Evolutionary conservation across 352 stramenopile species (phyloP).

Genomic region (Phytophthora cryptogea): DNA sequence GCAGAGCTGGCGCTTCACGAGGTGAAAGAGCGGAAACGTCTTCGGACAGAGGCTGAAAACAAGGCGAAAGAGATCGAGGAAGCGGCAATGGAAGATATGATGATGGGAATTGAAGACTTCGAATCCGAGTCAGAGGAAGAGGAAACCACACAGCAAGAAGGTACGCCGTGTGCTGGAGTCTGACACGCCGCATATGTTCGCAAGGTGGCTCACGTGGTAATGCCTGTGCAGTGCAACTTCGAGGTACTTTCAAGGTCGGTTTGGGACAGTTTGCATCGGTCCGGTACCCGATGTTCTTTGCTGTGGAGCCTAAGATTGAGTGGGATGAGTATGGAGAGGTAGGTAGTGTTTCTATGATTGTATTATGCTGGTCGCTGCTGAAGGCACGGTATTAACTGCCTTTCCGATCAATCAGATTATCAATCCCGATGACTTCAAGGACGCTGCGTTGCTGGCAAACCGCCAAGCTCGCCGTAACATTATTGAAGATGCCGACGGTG

Average conservation of each 20-base stretch:
- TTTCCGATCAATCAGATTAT: constrained; percentile 55
- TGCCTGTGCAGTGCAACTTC: constrained; percentile 62
- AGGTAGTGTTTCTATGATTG: not conserved
- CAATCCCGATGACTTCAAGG: constrained; percentile 83
- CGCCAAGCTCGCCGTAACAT: constrained; percentile 68
- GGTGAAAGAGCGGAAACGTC: constrained; percentile 83
- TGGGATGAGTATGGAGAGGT: constrained; percentile 91
- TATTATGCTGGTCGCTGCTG: not conserved
- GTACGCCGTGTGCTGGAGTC: constrained; percentile 22
- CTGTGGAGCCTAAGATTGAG: constrained; percentile 83
- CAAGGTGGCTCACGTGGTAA: constrained; percentile 1
- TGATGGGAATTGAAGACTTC: constrained; percentile 91
- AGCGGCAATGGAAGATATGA: constrained; percentile 91
- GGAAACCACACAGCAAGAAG: constrained; percentile 57
- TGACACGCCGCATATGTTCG: not conserved
- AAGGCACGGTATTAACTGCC: not conserved
- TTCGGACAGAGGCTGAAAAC: constrained; percentile 85
- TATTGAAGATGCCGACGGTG: constrained; percentile 58
- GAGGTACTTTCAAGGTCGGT: constrained; percentile 86
- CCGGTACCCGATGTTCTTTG: constrained; percentile 90
- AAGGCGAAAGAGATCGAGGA: constrained; percentile 90
- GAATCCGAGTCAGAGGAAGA: constrained; percentile 86
- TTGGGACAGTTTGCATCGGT: constrained; percentile 85
- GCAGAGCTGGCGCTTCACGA: constrained; percentile 86
- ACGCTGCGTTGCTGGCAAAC: constrained; percentile 64